Conservation (phyloP, 352 stramenopile species). For the Phytophthora pistaciae region DNA sequence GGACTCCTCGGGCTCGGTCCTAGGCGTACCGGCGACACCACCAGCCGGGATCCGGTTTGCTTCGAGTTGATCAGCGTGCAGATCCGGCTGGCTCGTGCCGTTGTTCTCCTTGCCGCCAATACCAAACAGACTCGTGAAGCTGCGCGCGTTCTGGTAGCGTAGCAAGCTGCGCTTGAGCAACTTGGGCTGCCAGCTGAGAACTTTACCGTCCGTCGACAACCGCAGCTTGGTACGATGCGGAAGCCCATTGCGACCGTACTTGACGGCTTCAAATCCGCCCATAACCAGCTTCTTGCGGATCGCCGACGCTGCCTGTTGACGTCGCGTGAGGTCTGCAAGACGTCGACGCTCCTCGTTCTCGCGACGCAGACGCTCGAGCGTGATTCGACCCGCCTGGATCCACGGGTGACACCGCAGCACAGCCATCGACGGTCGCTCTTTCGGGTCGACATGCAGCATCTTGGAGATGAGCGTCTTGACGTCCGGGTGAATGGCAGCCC, state of each 20-base stretch:
- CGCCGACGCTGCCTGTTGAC: constrained; percentile 66
- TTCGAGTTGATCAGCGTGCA: constrained; percentile 41
- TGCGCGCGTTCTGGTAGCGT: constrained; percentile 77
- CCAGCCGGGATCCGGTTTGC: constrained; percentile 39
- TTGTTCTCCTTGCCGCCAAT: constrained; percentile 46
- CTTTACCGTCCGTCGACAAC: constrained; percentile 74
- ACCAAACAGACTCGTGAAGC: constrained; percentile 74
- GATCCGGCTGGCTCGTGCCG: constrained; percentile 49
- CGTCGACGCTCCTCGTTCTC: constrained; percentile 58
- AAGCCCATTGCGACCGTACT: constrained; percentile 83
- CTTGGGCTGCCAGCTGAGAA: constrained; percentile 82
- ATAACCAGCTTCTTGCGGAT: constrained; percentile 81
- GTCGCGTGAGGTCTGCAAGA: constrained; percentile 61
- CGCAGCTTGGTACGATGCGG: constrained; percentile 81
- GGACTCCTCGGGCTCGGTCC: constrained; percentile 23
- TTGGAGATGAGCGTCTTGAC: constrained; percentile 82
- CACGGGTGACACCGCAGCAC: constrained; percentile 69
- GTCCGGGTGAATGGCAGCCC: constrained; percentile 59
- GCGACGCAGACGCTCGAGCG: constrained; percentile 50
- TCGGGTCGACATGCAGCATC: constrained; percentile 84
- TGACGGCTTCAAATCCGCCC: constrained; percentile 78
- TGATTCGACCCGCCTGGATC: constrained; percentile 61
- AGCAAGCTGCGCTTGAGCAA: constrained; percentile 76
- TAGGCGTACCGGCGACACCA: constrained; percentile 29
- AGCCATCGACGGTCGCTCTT: constrained; percentile 64